Evolutionary conservation across 2,329 filamentous ascomycete genomes (phyloP).

Genomic region (Proliferodiscus dingleyae): DNA sequence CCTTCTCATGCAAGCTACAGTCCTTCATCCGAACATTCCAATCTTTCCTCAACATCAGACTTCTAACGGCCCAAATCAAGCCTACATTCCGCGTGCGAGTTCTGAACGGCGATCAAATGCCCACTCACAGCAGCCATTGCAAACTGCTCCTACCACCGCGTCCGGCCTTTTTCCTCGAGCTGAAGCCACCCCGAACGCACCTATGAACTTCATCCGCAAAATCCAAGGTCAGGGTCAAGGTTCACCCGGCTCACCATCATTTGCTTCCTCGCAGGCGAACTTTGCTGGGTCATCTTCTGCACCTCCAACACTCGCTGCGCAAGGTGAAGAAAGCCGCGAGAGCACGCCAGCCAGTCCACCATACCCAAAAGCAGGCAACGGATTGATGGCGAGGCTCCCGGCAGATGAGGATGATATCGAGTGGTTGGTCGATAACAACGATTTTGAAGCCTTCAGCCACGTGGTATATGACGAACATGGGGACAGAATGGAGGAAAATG

Average conservation of each 20-base stretch:
- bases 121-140: conserved; percentile 26
- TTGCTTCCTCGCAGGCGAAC: conserved; percentile 31
- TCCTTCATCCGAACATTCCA: conserved; percentile 58
- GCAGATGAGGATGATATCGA: conserved; percentile 54
- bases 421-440: conserved; percentile 54
- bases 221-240: conserved; percentile 23
- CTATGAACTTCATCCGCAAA: conserved; percentile 38
- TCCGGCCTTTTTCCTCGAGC: conserved; percentile 32
- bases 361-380: conserved; percentile 59
- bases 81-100: conserved; percentile 16
- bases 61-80: conserved; percentile 10
- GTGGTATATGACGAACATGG: conserved; percentile 27
- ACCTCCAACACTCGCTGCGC: conserved; percentile 19
- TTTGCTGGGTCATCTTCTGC: conserved; percentile 22
- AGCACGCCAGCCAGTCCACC: conserved; percentile 53
- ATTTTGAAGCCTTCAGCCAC: conserved; percentile 32
- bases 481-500: conserved; percentile 24
- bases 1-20: conserved; percentile 57
- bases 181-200: conserved; percentile 34
- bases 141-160: conserved; percentile 29
- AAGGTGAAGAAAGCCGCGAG: conserved; percentile 35
- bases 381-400: conserved; percentile 47
- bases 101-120: conserved; percentile 21
- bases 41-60: conserved; percentile 47
- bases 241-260: conserved; percentile 52